Base-by-base conservation (phyloP, 2,329 filamentous ascomycete genomes). In the Aspergillus texensis region DNA sequence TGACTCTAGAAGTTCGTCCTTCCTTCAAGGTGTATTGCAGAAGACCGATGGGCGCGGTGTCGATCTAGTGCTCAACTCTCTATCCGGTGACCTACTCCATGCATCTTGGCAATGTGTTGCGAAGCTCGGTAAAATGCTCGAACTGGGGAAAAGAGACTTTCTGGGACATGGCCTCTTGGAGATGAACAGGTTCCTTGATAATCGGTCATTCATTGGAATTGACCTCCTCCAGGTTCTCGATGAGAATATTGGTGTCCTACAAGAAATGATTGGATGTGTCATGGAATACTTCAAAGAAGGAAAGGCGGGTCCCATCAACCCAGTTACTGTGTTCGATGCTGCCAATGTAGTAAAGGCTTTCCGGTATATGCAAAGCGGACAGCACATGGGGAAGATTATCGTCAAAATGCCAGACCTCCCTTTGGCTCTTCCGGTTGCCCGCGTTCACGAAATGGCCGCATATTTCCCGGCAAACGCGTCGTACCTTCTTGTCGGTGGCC, bases 321-420 rank as follows among this genome's bases (percentile, higher is more conserved):
- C 71, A 0, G 62, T 70, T n/a, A 65, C 54, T 8, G n/a, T 61
- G 4, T 75, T 43, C 50, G 67, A 21, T 73, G 76, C 54, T 0
- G 39, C 55, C 60, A 3, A 77, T 1, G 68, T 81, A 0, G 66
- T 73, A 12, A 74, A 79, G 12, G 81, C 81, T 0, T 82, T 84
- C 65, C 70, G 79, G 0, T 72, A 71, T 41, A 78, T 85, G 77
- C 79, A 83, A 59, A 71, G 70, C 2, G 81, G 80, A 0, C 70
- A 73, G 1, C 81, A 83, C 63, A 78, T 82, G 19, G 82, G 81
- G 0, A 83, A 83, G 60, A 78, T 84, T 16, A 74, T 83, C 10
- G 54, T 62, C 26, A 62, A 43, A 26, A 67, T 67, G 63, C 66
- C 64, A 3, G 56, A 64, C 0, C 14, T 56, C 4, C 46, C 62